These are phyloP conservation scores for Pascua sp. DNA, from an alignment of 1,284 basidiomycete species.

Conservation along the genomic window DNA sequence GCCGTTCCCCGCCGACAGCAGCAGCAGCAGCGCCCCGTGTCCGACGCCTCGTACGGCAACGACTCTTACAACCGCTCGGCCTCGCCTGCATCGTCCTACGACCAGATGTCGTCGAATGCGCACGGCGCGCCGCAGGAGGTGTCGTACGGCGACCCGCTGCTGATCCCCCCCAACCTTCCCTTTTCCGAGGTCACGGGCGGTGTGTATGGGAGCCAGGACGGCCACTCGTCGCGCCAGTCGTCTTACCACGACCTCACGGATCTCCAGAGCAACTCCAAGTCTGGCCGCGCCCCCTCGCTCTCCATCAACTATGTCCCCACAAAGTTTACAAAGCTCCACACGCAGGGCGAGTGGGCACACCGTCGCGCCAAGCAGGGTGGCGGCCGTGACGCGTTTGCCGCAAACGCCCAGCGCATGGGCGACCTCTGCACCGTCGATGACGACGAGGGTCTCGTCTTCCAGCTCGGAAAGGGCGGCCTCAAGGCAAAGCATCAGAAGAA, in stretches of 20 bases:
- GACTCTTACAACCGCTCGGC: neutral
- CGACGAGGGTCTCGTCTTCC: slow-evolving; percentile 56
- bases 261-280: slow-evolving; percentile 19
- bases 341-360: slow-evolving; percentile 50
- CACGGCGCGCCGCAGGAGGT: slow-evolving; percentile 23
- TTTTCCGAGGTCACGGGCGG: slow-evolving; percentile 25
- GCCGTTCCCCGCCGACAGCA: neutral
- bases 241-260: slow-evolving; percentile 21
- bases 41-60: neutral
- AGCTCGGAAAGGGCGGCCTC: slow-evolving; percentile 45
- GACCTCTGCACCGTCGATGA: slow-evolving; percentile 59
- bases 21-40: neutral
- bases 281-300: slow-evolving; percentile 40
- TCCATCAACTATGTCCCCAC: slow-evolving; percentile 63
- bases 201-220: slow-evolving; percentile 6
- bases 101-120: slow-evolving; percentile 15
- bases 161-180: slow-evolving; percentile 30
- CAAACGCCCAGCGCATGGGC: slow-evolving; percentile 45
- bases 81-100: slow-evolving; percentile 15
- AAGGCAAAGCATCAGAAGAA: slow-evolving; percentile 49
- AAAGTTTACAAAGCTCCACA: slow-evolving; percentile 58
- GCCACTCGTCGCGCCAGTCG: slow-evolving; percentile 18
- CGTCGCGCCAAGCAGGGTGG: slow-evolving; percentile 56
- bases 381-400: slow-evolving; percentile 60
- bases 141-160: slow-evolving; percentile 25